Evolutionary conservation across 805 yeast genomes (phyloP).

Genomic region (Wickerhamomyces strasburgensis): DNA sequence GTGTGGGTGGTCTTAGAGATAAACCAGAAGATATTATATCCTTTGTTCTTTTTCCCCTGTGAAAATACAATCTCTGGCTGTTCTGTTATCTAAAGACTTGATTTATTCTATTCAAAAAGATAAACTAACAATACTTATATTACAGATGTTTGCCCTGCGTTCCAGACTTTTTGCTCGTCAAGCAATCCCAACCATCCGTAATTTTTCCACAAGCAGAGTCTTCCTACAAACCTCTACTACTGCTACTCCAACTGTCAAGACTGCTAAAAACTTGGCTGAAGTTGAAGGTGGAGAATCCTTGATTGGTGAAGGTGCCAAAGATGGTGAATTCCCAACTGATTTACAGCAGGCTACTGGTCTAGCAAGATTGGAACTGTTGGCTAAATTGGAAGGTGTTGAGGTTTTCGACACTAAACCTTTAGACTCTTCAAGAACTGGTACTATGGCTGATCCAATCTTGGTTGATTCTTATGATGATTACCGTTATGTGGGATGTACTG

Average conservation of each 20-base stretch:
- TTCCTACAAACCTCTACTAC: slow-evolving; percentile 23
- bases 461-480: slow-evolving; percentile 87
- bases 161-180: slow-evolving; percentile 28
- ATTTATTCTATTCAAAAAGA: too few relatives aligned
- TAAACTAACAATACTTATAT: slow-evolving; percentile 2
- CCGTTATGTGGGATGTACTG: slow-evolving; percentile 97
- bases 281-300: slow-evolving; percentile 73
- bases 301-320: slow-evolving; percentile 86
- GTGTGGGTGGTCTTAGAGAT: too few relatives aligned
- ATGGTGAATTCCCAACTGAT: slow-evolving; percentile 87
- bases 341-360: slow-evolving; percentile 97
- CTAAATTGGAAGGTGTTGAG: slow-evolving; percentile 93
- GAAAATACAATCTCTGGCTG: too few relatives aligned
- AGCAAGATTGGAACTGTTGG: slow-evolving; percentile 92
- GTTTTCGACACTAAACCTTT: slow-evolving; percentile 86
- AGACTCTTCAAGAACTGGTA: slow-evolving; percentile 84
- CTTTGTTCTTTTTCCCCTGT: too few relatives aligned
- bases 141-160: slow-evolving; percentile 33
- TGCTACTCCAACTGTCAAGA: slow-evolving; percentile 32
- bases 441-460: slow-evolving; percentile 81
- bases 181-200: slow-evolving; percentile 25
- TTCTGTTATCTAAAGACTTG: too few relatives aligned
- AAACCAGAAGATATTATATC: too few relatives aligned
- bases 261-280: slow-evolving; percentile 67
- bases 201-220: slow-evolving; percentile 29